A percentile compares a stretch with the other conserved stretches of the same genome.
phyloP scores from a whole-genome alignment of 495 filamentous ascomycete species.

The Melanomma pulvis-pyrius region DNA sequence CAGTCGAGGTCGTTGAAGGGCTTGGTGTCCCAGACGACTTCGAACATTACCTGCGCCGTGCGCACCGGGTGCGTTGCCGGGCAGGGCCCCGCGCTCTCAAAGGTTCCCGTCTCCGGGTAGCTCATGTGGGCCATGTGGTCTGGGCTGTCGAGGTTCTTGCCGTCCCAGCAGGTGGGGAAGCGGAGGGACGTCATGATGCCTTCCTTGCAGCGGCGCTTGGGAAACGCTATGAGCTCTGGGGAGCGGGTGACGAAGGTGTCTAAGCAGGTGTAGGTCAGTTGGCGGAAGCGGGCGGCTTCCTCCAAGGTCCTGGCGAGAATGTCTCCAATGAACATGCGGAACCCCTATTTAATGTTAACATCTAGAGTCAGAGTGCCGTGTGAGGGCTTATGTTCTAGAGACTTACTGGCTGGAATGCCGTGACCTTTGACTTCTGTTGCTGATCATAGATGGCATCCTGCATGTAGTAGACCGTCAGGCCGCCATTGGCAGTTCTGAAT shows the following conservation, averaged over 20 bases:
- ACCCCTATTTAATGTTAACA: constrained; percentile 13
- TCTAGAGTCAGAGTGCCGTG: not conserved
- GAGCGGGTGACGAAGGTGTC: constrained; percentile 22
- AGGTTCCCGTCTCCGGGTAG: constrained; percentile 34
- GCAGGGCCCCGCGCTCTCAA: constrained; percentile 27
- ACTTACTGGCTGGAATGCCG: constrained; percentile 26
- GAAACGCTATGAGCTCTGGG: constrained; percentile 21
- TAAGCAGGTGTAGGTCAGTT: constrained; percentile 32
- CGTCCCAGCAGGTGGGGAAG: constrained; percentile 53
- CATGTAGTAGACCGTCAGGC: constrained; percentile 34
- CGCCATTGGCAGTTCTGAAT: constrained; percentile 25
- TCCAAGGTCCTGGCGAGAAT: constrained; percentile 6
- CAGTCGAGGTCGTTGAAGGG: constrained; percentile 28
- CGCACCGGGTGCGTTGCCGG: constrained; percentile 28
- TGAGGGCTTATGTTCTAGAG: not conserved
- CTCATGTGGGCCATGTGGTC: constrained; percentile 55
- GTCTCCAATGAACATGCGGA: constrained; percentile 31
- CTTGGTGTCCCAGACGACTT: constrained; percentile 32
- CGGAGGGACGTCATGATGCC: constrained; percentile 31
- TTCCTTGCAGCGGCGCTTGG: constrained; percentile 14
- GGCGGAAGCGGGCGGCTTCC: constrained; percentile 10
- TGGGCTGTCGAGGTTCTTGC: constrained; percentile 55
- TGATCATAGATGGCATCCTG: constrained; percentile 24
- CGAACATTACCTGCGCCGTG: constrained; percentile 31
- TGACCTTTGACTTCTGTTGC: constrained; percentile 20